These are phyloP conservation scores for Lipomyces orientalis DNA, from an alignment of 805 yeast species.

Conservation along the genomic window DNA sequence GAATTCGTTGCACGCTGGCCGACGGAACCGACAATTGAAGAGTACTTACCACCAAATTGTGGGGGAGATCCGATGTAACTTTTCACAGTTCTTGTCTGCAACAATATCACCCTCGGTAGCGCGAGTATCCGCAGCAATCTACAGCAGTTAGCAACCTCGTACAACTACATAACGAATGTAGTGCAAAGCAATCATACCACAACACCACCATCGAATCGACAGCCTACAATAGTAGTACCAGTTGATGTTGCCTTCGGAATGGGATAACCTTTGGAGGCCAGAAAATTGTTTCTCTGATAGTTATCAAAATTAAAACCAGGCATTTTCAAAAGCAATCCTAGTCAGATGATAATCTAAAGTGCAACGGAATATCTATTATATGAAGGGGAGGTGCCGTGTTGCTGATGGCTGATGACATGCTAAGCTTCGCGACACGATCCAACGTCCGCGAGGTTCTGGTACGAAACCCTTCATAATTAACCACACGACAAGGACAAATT, in stretches of 20 bases:
- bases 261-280: conserved; percentile 73
- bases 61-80: conserved; percentile 84
- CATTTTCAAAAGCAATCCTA: conserved; percentile 17
- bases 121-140: conserved; percentile 96
- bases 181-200: conserved; percentile 50
- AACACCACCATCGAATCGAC: conserved; percentile 90
- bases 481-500: too few relatives aligned
- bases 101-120: conserved; percentile 97
- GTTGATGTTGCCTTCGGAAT: conserved; percentile 93
- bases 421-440: neutral
- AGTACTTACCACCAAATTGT: conserved; percentile 64
- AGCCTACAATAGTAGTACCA: conserved; percentile 99
- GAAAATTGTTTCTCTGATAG: conserved; percentile 82
- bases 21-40: neutral
- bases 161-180: neutral
- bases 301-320: conserved; percentile 88
- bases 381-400: neutral
- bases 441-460: neutral
- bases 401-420: neutral
- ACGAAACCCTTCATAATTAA: neutral
- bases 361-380: neutral
- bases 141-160: neutral
- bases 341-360: neutral
- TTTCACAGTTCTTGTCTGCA: conserved; percentile 98
- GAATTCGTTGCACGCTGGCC: neutral